A percentile compares a stretch with the other conserved stretches of the same genome.
Conservation (phyloP, 805 yeast genomes). For the Ogataea degrootiae region DNA sequence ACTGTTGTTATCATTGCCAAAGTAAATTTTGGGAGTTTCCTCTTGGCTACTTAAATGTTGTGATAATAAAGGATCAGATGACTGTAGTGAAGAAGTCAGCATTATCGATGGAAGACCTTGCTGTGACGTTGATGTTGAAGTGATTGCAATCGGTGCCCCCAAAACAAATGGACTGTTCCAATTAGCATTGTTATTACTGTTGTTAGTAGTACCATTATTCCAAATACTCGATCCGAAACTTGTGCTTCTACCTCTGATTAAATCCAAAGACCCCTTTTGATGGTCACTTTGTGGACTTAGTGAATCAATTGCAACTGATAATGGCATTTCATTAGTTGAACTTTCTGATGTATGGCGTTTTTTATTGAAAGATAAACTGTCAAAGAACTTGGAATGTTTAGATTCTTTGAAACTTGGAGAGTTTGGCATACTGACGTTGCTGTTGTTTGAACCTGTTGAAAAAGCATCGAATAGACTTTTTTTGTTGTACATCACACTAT, state of each 20-base stretch:
- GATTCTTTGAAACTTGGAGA: conserved; percentile 18
- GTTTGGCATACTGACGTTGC: conserved; percentile 13
- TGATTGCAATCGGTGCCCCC: conserved; percentile 8
- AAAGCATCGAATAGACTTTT: conserved; percentile 17
- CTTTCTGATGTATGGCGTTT: conserved; percentile 11
- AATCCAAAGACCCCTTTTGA: conserved; percentile 8
- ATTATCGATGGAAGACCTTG: background rate
- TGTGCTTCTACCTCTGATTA: conserved; percentile 28
- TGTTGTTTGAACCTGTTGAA: conserved; percentile 12
- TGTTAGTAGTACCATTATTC: conserved; percentile 21
- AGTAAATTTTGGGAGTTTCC: conserved; percentile 1
- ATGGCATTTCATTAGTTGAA: conserved; percentile 6
- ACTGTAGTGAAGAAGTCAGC: conserved; percentile 1
- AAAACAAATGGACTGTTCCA: conserved; percentile 10
- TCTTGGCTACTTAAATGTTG: background rate
- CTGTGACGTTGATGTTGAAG: background rate
- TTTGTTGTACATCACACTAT: conserved; percentile 7
- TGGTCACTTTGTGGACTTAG: conserved; percentile 5
- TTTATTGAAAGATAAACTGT: conserved; percentile 8
- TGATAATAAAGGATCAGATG: background rate
- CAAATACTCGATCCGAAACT: conserved; percentile 34
- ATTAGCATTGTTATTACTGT: conserved; percentile 7
- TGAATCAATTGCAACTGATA: conserved; percentile 5
- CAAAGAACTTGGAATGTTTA: conserved; percentile 17
- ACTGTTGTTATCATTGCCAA: background rate